Percentiles rank a stretch among this genome's conserved stretches.
Evolutionary conservation across 441 rosid species (phyloP).

Genomic region (Populus hybrid): DNA sequence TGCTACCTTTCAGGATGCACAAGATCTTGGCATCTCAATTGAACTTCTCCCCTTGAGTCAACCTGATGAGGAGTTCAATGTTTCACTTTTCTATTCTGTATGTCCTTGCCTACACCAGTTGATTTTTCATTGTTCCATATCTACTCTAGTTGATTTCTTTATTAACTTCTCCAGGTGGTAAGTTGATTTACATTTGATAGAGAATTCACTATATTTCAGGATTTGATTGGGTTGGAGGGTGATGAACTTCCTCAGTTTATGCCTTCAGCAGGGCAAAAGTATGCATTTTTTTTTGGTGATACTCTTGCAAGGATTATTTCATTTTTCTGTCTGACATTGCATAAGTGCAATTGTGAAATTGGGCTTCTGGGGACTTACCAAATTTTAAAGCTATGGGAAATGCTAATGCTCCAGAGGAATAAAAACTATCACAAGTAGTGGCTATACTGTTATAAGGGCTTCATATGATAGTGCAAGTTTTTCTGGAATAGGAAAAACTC

Average conservation of each 20-base stretch:
- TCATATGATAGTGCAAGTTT: too few relatives aligned
- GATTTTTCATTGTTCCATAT: conserved; percentile 11
- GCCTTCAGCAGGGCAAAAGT: conserved; percentile 71
- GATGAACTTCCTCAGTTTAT: conserved; percentile 58
- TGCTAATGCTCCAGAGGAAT: too few relatives aligned
- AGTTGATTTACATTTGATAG: conserved; percentile 13
- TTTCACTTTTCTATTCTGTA: conserved; percentile 70
- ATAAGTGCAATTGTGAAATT: not conserved
- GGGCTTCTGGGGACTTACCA: too few relatives aligned
- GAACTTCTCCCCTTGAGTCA: conserved; percentile 80
- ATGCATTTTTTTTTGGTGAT: conserved; percentile 13
- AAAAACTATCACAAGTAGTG: too few relatives aligned
- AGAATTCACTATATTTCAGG: conserved; percentile 38
- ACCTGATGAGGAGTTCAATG: conserved; percentile 59
- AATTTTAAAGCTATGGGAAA: too few relatives aligned
- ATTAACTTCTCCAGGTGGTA: not conserved
- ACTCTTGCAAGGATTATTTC: not conserved
- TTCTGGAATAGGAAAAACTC: too few relatives aligned
- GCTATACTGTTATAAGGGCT: too few relatives aligned
- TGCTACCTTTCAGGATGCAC: conserved; percentile 65
- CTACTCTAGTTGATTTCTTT: not conserved
- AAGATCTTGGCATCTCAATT: conserved; percentile 91
- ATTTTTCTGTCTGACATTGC: not conserved
- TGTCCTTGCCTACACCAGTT: conserved; percentile 28
- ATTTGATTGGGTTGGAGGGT: conserved; percentile 67